Evolutionary conservation across 371 early-diverging fungal species (phyloP), one percentile per base, ranked within the genome.

Genomic region (Capniomyces stellatus): DNA sequence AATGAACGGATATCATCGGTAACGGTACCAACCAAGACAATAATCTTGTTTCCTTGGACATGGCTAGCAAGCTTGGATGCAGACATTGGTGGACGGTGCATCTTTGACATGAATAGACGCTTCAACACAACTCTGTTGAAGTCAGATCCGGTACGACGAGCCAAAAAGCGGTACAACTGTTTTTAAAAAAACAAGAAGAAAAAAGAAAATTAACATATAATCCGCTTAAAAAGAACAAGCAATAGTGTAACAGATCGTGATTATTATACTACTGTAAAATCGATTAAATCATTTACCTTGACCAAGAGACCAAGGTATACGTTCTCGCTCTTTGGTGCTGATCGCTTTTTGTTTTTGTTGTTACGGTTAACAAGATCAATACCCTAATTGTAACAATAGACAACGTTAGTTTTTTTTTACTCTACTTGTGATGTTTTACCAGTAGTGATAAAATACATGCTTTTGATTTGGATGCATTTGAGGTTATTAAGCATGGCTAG

Each of bases 51-150:
- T 56, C 72, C 75, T 61, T 74, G 74, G 66, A 76, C 63, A 81
- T 59, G 61, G 54, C 63, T 56, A 55, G 75, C 78, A 54, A 98
- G 63, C 55, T 89, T 86, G 56, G 96, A 92, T 54, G 95, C 64
- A 43, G 92, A 87, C 58, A 98, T 73, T 35, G 96, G 89, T 52
- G 96, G 95, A 59, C 90, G 85, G 85, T 95, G 88, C 76, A 89
- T 74, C 58, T 90, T 85, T 67, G 92, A 92, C 95, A 93, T 91
- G 71, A 88, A 92, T 62, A 98, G 86, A 62, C 98, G 86, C 85
- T 90, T 92, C 73, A 95, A 78, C 66, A 98, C 81, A 58, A 89
- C 89, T 82, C 89, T 88, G 92, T 98, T 98, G 82, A 98, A 98
- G 73, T 78, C 72, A 73, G 94, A 78, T 74, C 88, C 81, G 64